Percentiles rank a stretch among this genome's conserved stretches.
Conservation (phyloP, 495 filamentous ascomycete species). For the Entonaema liquescens region DNA sequence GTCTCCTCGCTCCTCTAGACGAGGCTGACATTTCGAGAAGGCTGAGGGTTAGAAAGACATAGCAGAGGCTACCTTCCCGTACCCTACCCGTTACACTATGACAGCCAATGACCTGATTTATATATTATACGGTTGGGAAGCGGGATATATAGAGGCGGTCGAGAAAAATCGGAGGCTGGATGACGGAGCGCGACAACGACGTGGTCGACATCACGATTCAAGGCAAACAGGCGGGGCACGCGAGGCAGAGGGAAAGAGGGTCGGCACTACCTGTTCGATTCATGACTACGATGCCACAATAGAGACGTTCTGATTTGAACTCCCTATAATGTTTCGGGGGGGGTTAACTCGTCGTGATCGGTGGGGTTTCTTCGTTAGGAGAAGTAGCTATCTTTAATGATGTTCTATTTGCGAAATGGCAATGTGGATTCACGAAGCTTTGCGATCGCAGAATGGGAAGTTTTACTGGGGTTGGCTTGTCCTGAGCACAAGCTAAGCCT, state of each 20-base stretch:
- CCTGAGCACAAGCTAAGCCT: slow-evolving; percentile 6
- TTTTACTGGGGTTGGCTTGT: slow-evolving; percentile 36
- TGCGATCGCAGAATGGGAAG: slow-evolving; percentile 38
- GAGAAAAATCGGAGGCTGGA: slow-evolving; percentile 2
- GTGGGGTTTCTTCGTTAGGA: slow-evolving; percentile 5
- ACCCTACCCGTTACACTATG: neutral
- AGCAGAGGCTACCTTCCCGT: neutral
- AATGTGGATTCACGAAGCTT: slow-evolving; percentile 36
- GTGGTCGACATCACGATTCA: slow-evolving; percentile 38
- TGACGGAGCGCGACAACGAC: slow-evolving; percentile 19
- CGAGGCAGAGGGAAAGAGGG: slow-evolving; percentile 45
- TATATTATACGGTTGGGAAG: slow-evolving; percentile 11
- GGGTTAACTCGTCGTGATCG: slow-evolving; percentile 22
- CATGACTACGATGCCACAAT: slow-evolving; percentile 52
- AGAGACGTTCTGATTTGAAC: slow-evolving; percentile 16
- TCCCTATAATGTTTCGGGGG: slow-evolving; percentile 10
- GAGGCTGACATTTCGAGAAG: slow-evolving; percentile 31
- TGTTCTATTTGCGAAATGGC: slow-evolving; percentile 34
- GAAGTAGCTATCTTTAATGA: slow-evolving; percentile 11
- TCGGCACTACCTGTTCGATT: slow-evolving; percentile 65
- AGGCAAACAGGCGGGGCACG: slow-evolving; percentile 47
- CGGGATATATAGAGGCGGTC: slow-evolving; percentile 5
- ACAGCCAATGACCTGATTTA: slow-evolving; percentile 6
- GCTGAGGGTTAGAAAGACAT: slow-evolving; percentile 22
- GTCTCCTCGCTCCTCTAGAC: slow-evolving; percentile 12